Base-by-base conservation (phyloP, 148 eudicot genomes). In the Cornus florida region DNA sequence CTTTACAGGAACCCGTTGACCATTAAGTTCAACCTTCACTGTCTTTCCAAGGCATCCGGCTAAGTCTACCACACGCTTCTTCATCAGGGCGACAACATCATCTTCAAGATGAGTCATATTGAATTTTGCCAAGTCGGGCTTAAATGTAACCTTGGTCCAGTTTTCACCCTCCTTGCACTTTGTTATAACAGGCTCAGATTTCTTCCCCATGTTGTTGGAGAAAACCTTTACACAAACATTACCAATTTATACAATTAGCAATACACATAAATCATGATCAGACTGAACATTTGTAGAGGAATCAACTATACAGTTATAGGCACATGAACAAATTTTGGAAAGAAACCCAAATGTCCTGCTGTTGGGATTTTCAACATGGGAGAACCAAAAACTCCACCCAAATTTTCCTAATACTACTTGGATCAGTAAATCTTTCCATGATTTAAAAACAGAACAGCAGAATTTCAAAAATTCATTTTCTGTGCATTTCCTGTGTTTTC, bases 41-140 rank as follows among this genome's bases (percentile, higher is more conserved):
- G 84, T 82, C 80, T 87, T 90, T 6, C 99, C 99, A 76, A 96
- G 89, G 84, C 98, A 92, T 53, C 97, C 99, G 0, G 95, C 98
- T 79, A 93, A n/a, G 72, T 96, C 99, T 50, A 93, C 82, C 67
- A 92, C 99, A 17, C 99, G 88, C 83, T 96, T 96, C 80, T 90
- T 92, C 99, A 96, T 96, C 88, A 96, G 85, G 10, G 93, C 94
- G 62, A 96, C 97, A 46, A 90, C 97, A 80, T 92, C 99, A 78
- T 90, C 95, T 84, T 92, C 95, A 4, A 96, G 89, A 77, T 83
- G 80, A 32, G 82, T 84, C 98, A 96, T 93, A 73, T 85, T 81
- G 73, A 96, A 96, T 82, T 93, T 96, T 1, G 89, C 82, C 38
- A 96, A 81, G 83, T 96, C 99, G 16, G 99, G 99, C 85, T 90